Evolutionary conservation across 768 basidiomycete species (phyloP), one percentile per base, ranked within the genome.

Genomic region (Macrolepiota fuliginosa): DNA sequence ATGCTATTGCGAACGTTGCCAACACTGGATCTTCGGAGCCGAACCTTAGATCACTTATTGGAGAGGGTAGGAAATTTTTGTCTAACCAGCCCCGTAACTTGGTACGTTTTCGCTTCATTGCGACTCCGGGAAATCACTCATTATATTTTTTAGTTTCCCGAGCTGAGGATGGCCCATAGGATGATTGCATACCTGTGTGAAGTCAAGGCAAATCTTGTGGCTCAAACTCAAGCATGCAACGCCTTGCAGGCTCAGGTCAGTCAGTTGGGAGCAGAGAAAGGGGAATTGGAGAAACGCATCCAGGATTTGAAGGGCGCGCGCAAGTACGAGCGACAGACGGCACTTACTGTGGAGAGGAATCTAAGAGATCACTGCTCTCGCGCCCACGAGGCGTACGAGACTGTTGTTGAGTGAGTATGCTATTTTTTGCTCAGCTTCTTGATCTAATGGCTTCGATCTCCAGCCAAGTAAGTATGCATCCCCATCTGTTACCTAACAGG

Each of bases 1-100:
- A 80, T 54, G 77, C 79, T 24, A 82, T 90, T 61, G 76, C 79
- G 19, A 76, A 74, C 17, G 77, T 89, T 56, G 80, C 85, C 46
- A 80, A 81, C 57, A 76, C 79, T 60, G 88, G 88, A 1, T 83
- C 79, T 0, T 79, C 83, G 3, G 80, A 86, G 68, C 66, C 77
- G 24, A 73, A 76, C 50, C 73, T 84, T 40, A 80, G 82, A 25
- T 70, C 80, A 61, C 71, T 86, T 35, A 83, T 86, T 58, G 76
- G 79, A 10, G 83, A 86, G 19, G 76, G 79, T 55, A 78, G 73
- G 62, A 67, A 75, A 0, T 87, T 85, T 63, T 74, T 86, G 61
- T 71, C 76, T 37, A 70, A 69, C 0, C 78, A 79, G 62, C 79
- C 81, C 22, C 77, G 78, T n/a, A 73, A 75, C 63, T 69, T 78